phyloP scores from a whole-genome alignment of 106 monocot species.

The Posidonia australis region DNA sequence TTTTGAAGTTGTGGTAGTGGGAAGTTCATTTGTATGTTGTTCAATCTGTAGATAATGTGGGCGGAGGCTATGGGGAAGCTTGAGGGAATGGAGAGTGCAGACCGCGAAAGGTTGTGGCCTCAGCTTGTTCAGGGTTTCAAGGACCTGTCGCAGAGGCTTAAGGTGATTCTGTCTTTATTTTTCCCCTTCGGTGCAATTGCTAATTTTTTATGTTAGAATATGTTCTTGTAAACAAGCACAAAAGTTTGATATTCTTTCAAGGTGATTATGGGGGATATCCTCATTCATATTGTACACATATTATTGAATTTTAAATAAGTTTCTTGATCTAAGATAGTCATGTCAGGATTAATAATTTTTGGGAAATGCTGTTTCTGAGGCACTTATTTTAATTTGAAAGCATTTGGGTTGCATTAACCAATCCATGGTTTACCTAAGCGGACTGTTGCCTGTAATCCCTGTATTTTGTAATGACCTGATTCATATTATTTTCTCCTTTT shows the following conservation, averaged over 20 bases:
- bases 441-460: too few species aligned
- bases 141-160: slow-evolving; percentile 71
- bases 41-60: slow-evolving; percentile 76
- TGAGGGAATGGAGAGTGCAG: slow-evolving; percentile 73
- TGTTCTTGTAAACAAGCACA: not conserved
- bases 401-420: too few species aligned
- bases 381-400: too few species aligned
- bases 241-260: not conserved
- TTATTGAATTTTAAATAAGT: too few species aligned
- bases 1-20: too few species aligned
- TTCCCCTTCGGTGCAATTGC: not conserved
- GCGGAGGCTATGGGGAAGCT: slow-evolving; percentile 92
- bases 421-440: too few species aligned
- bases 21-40: not conserved
- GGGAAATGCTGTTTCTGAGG: too few species aligned
- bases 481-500: too few species aligned
- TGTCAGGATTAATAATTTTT: too few species aligned
- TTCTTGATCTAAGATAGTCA: too few species aligned
- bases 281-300: not conserved
- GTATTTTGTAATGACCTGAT: too few species aligned
- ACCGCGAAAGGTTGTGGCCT: slow-evolving; percentile 93
- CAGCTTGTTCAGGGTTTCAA: slow-evolving; percentile 94
- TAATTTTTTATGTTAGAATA: not conserved
- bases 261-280: not conserved
- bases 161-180: slow-evolving; percentile 25